A percentile compares a stretch with the other conserved stretches of the same genome.
phyloP scores from a whole-genome alignment of 2,329 filamentous ascomycete genomes.

The Venturia aucupariae region DNA sequence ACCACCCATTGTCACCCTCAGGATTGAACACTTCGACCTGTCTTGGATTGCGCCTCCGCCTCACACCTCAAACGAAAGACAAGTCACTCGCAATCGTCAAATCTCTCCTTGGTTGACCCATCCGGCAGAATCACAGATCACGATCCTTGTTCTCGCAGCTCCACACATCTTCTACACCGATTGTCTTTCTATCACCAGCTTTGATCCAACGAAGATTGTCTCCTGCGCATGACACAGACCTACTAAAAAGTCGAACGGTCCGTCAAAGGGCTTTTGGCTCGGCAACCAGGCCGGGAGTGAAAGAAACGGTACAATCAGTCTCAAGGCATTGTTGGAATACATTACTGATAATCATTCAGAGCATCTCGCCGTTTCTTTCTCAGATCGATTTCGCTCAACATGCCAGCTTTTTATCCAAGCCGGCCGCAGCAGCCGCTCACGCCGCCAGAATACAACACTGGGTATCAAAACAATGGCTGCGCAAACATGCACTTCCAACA shows the following conservation, averaged over 20 bases:
- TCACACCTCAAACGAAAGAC: background rate
- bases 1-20: background rate
- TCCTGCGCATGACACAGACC: constrained; percentile 14
- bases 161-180: background rate
- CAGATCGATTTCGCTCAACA: constrained; percentile 28
- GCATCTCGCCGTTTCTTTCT: constrained; percentile 33
- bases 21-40: background rate
- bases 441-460: constrained; percentile 39
- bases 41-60: background rate
- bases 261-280: constrained; percentile 27
- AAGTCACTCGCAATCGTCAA: background rate
- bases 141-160: background rate
- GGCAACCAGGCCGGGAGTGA: constrained; percentile 25
- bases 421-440: constrained; percentile 37
- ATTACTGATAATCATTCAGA: background rate
- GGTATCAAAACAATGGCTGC: constrained; percentile 33
- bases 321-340: background rate
- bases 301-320: constrained; percentile 28
- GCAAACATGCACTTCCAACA: constrained; percentile 38
- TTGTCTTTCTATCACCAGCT: constrained; percentile 7
- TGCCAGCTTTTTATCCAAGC: constrained; percentile 43
- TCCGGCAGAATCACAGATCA: background rate
- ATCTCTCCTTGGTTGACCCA: background rate
- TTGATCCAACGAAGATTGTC: background rate
- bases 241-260: constrained; percentile 12